These are phyloP conservation scores for Copromyces sp. DNA, from an alignment of 495 filamentous ascomycete genomes.

Conservation along the genomic window DNA sequence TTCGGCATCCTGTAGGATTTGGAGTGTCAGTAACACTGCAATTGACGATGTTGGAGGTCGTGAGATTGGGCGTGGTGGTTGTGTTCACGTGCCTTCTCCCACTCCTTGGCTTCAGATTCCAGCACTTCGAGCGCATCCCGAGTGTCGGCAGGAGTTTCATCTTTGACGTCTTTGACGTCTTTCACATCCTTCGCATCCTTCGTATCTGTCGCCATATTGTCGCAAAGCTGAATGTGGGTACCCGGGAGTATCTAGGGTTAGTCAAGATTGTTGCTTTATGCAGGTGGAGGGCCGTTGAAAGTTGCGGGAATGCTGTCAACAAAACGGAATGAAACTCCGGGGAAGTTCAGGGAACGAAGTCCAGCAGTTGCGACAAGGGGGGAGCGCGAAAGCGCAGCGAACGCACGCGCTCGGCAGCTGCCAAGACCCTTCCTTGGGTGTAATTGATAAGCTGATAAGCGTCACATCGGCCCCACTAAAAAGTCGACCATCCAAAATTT, in stretches of 20 bases:
- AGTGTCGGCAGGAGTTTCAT: conserved; percentile 20
- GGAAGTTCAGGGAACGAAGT: neutral
- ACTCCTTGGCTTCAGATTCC: conserved; percentile 81
- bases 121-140: conserved; percentile 70
- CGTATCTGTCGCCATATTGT: conserved; percentile 7
- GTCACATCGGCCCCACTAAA: conserved; percentile 17
- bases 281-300: neutral
- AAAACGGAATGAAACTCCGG: neutral
- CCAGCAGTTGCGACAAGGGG: neutral
- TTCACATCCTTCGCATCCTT: neutral
- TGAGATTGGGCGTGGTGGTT: neutral
- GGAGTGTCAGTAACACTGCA: neutral
- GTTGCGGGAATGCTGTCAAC: neutral
- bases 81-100: conserved; percentile 54
- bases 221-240: neutral
- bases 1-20: conserved; percentile 66
- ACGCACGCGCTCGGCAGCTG: neutral
- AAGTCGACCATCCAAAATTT: conserved; percentile 2
- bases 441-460: conserved; percentile 9
- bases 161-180: conserved; percentile 5
- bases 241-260: neutral
- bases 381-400: neutral
- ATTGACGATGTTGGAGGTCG: neutral
- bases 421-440: neutral
- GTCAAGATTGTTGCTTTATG: neutral